These are phyloP conservation scores for Coemansia sp. DNA, from an alignment of 192 early-diverging fungal genomes.

Conservation along the genomic window DNA sequence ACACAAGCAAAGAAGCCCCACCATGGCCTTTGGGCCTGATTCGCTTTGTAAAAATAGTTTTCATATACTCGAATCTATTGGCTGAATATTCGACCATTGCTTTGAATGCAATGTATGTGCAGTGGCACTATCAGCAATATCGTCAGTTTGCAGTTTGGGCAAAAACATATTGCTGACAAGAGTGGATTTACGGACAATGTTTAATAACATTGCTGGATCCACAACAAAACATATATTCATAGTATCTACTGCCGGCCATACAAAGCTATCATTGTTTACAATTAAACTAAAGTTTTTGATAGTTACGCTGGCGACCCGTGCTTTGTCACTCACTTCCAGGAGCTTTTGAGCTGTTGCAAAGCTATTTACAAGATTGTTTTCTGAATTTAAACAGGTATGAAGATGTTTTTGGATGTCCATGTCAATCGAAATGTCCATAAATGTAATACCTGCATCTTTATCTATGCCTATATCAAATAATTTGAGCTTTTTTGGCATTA, in stretches of 20 bases:
- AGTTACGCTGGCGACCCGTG: background rate
- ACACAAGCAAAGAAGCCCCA: background rate
- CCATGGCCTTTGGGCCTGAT: background rate
- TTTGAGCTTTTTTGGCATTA: background rate
- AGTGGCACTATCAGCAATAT: background rate
- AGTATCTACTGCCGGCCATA: background rate
- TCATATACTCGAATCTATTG: background rate
- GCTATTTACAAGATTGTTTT: background rate
- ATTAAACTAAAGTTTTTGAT: background rate
- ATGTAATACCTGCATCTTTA: background rate
- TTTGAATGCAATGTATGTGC: background rate
- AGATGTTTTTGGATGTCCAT: background rate
- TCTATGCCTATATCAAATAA: background rate
- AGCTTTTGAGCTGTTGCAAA: background rate
- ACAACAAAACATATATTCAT: background rate
- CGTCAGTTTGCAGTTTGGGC: background rate
- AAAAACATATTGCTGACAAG: background rate
- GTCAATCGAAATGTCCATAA: background rate
- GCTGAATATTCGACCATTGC: background rate
- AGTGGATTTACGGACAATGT: background rate
- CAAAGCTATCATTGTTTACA: background rate
- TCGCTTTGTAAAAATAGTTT: background rate
- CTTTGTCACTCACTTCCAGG: background rate
- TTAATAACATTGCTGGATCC: background rate
- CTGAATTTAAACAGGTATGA: background rate